Base-by-base conservation (phyloP, 1,284 basidiomycete species). In the Ustilago crameri region DNA sequence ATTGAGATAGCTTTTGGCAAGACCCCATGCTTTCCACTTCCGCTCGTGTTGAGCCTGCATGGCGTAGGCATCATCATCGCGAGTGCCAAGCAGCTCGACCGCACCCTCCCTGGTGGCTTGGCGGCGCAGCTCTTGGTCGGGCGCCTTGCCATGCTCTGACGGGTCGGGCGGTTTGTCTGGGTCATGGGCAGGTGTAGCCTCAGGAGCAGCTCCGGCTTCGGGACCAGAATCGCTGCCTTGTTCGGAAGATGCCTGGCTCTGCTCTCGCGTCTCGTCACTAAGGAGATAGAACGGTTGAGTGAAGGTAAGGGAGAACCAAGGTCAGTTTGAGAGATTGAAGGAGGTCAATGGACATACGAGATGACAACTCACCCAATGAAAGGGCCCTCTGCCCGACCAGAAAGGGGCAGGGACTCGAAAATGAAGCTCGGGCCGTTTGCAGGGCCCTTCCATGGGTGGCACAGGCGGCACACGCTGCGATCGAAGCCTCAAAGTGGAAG, bases 1-100 rank as follows among this genome's bases (percentile, higher is more conserved):
- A 43, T 76, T 56, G 22, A 76, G 48, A 38, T 61, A 63, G 47
- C 63, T 62, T 45, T 59, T 61, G 37, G 68, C 44, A 7, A 66
- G 48, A 15, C 68, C 68, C 53, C 57, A 58, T 0, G 53, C 44
- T 14, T 48, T 51, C 60, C 51, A 58, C 32, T 45, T 49, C 22
- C 38, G 23, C 44, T 60, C 30, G 22, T 60, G 51, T 27, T 45
- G 20, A 9, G 52, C 58, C 22, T 65, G 58, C 27, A 71, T 24
- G 17, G 54, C 48, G 44, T 61, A 51, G 59, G 62, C 47, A n/a
- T 66, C 55, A 9, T 47, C 53, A 24, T 71, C 68, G 32, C 46
- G 53, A 45, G 68, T 38, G 17, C 48, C 49, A 44, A 71, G 53
- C 47, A 60, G 46, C 40, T 65, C 68, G 30, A 62, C 62, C 9